phyloP scores from a whole-genome alignment of 1,139 yeast genomes.

The Sugiyamaella sp. region DNA sequence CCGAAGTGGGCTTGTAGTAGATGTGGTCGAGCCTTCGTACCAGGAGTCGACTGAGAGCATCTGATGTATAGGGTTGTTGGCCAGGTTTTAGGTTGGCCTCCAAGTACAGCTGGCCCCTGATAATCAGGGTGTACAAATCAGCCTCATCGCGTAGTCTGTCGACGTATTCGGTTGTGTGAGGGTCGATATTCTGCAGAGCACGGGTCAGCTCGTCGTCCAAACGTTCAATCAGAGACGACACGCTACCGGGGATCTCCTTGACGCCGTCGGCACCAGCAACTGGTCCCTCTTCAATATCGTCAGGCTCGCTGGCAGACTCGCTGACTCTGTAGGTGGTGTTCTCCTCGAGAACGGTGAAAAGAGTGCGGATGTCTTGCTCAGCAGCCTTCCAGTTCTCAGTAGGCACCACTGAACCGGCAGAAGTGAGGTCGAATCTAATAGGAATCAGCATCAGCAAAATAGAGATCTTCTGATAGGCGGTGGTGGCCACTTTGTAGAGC shows the following conservation, averaged over 20 bases:
- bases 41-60: constrained; percentile 65
- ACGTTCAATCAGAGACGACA: constrained; percentile 86
- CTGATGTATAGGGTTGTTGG: constrained; percentile 42
- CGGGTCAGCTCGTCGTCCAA: constrained; percentile 92
- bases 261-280: constrained; percentile 79
- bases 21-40: constrained; percentile 89
- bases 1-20: constrained; percentile 85
- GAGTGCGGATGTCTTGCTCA: constrained; percentile 60
- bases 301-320: constrained; percentile 76
- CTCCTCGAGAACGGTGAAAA: constrained; percentile 70
- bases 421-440: constrained; percentile 74
- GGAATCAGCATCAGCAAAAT: constrained; percentile 84
- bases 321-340: constrained; percentile 66
- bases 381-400: constrained; percentile 79
- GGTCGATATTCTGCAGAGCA: constrained; percentile 86
- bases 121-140: constrained; percentile 69
- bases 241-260: constrained; percentile 77
- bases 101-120: constrained; percentile 83
- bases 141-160: constrained; percentile 90
- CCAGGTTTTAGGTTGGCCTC: constrained; percentile 61
- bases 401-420: constrained; percentile 74
- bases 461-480: constrained; percentile 74
- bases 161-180: constrained; percentile 92
- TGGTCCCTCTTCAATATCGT: constrained; percentile 66
- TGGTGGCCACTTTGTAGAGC: constrained; percentile 54